These are phyloP conservation scores for Crataegus laevigata DNA, from an alignment of 306 rosid species.

Conservation along the genomic window DNA sequence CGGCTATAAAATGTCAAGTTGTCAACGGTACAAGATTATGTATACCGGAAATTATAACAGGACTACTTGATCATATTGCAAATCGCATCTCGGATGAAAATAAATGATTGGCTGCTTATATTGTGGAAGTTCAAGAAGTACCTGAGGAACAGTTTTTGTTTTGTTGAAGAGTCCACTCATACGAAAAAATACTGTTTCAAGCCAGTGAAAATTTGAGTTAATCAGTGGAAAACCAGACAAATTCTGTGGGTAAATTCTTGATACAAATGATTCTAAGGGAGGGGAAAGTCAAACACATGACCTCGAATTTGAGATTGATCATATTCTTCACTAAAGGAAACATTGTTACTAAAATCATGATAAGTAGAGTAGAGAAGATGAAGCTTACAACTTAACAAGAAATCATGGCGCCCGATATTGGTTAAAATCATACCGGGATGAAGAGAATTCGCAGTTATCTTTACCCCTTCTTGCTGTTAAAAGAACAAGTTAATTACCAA, in stretches of 20 bases:
- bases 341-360: too few species aligned
- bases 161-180: conserved; percentile 39
- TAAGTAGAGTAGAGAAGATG: neutral
- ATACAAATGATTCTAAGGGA: too few species aligned
- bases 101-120: too few species aligned
- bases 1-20: too few species aligned
- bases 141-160: conserved; percentile 59
- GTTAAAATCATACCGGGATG: conserved; percentile 79
- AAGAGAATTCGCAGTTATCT: conserved; percentile 60
- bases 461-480: conserved; percentile 60
- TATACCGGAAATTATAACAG: too few species aligned
- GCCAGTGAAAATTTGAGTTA: neutral
- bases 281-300: too few species aligned
- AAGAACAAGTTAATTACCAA: neutral
- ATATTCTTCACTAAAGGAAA: too few species aligned
- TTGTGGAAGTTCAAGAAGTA: conserved; percentile 10
- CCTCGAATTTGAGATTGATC: too few species aligned
- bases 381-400: conserved; percentile 38
- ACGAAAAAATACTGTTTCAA: conserved; percentile 44
- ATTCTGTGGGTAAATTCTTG: neutral
- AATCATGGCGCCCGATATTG: conserved; percentile 49
- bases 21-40: too few species aligned
- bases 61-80: too few species aligned
- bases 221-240: neutral
- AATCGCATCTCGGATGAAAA: neutral